Percentiles rank a stretch among this genome's conserved stretches.
Evolutionary conservation across 768 basidiomycete species (phyloP).

Genomic region (Lactarius quietus): DNA sequence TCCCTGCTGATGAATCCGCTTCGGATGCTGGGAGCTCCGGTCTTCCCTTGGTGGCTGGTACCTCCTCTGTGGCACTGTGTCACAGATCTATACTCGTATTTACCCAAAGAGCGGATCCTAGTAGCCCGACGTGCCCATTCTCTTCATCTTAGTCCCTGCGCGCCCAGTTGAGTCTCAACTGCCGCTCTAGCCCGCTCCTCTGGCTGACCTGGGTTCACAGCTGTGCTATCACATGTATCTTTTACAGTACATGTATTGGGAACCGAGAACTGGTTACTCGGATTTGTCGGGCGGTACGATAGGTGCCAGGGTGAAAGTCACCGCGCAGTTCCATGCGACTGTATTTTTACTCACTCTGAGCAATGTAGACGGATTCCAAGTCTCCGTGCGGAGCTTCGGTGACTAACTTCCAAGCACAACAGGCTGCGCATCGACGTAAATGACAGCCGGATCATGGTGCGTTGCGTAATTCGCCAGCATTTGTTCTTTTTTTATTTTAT

Average conservation of each 20-base stretch:
- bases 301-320: neutral
- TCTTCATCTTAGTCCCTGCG: neutral
- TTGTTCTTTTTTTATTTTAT: neutral
- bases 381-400: neutral
- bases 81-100: neutral
- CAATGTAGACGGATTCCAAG: neutral
- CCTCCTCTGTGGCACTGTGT: neutral
- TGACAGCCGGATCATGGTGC: neutral
- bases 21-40: neutral
- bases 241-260: neutral
- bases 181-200: neutral
- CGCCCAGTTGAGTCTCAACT: neutral
- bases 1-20: neutral
- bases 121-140: neutral
- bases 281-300: neutral
- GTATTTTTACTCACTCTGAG: neutral
- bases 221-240: neutral
- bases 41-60: neutral
- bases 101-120: neutral
- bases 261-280: neutral
- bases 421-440: neutral
- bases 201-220: neutral
- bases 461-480: neutral
- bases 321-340: neutral
- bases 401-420: neutral